Conservation (phyloP, 2,329 filamentous ascomycete genomes). For the Aspergillus sp. region DNA sequence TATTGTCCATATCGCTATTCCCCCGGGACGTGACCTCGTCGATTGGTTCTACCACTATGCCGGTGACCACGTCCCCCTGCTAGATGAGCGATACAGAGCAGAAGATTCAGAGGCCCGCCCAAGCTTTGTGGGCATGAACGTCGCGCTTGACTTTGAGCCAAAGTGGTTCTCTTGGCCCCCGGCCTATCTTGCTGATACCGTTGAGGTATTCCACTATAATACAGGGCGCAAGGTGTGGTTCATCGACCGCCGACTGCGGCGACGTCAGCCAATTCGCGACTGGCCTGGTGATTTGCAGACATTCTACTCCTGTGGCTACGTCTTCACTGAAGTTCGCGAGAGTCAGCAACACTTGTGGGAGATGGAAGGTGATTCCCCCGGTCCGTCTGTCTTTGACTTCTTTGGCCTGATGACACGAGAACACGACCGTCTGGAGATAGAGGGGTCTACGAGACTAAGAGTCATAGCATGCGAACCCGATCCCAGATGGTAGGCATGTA, state of each 20-base stretch:
- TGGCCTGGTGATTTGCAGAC: neutral
- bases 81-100: neutral
- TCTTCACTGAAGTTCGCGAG: neutral
- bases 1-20: neutral
- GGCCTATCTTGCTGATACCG: neutral
- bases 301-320: neutral
- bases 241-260: neutral
- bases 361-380: neutral
- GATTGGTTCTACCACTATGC: neutral
- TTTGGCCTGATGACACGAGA: neutral
- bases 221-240: neutral
- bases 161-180: neutral
- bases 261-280: neutral
- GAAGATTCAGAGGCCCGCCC: neutral
- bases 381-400: neutral
- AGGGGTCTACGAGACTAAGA: neutral
- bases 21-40: neutral
- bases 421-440: neutral
- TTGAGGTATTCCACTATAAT: neutral
- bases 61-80: neutral
- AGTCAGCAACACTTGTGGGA: neutral
- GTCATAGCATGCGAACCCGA: neutral
- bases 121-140: neutral
- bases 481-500: neutral
- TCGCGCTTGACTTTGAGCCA: neutral